Evolutionary conservation across 305 asterid species (phyloP).

Genomic region (Lippia alba): DNA sequence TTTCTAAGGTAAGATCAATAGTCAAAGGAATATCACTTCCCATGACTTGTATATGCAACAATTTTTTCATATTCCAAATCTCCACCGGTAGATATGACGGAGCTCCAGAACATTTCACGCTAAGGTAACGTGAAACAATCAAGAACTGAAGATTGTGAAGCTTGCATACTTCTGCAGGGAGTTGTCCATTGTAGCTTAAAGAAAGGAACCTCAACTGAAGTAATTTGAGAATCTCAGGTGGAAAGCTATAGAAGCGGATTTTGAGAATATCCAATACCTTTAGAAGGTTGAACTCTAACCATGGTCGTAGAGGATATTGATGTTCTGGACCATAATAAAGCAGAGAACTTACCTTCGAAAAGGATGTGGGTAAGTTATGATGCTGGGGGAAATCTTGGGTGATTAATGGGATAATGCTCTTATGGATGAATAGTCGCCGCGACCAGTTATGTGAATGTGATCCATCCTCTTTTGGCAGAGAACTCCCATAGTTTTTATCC

Average conservation of each 20-base stretch:
- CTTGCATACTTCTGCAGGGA: background rate
- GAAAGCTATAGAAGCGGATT: background rate
- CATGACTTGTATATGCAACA: slow-evolving; percentile 29
- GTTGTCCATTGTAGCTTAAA: background rate
- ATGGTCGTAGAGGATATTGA: background rate
- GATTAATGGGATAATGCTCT: background rate
- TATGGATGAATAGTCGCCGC: slow-evolving; percentile 16
- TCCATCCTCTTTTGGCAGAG: background rate
- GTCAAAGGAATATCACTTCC: background rate
- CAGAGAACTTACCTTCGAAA: background rate
- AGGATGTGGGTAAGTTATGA: background rate
- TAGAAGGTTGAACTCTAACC: background rate
- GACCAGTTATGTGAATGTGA: background rate
- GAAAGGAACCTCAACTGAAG: background rate
- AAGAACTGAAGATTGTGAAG: background rate
- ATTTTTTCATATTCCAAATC: slow-evolving; percentile 29
- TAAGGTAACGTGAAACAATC: background rate
- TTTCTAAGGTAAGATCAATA: background rate
- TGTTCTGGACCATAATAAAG: background rate
- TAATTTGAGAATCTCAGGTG: background rate
- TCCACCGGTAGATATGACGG: slow-evolving; percentile 6
- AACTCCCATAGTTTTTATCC: background rate
- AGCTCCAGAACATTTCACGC: background rate
- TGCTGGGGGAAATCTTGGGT: background rate
- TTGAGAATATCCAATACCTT: too few relatives aligned